Conservation (phyloP, 1,284 basidiomycete genomes). For the Sporisorium reilianum region DNA sequence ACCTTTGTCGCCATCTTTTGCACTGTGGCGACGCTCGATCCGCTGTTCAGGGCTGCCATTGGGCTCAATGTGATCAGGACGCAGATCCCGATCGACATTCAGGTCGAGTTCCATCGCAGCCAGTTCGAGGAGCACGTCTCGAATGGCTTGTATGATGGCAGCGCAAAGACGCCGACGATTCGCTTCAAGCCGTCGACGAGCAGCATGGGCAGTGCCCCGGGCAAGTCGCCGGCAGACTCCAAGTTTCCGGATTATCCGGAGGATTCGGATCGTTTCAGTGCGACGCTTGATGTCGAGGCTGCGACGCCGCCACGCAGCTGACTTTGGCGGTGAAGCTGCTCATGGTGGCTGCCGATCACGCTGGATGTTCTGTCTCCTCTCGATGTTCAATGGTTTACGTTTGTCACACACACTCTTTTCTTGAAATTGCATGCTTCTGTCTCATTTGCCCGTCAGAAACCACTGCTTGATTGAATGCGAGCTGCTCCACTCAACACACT, state of each 20-base stretch:
- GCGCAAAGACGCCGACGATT: neutral
- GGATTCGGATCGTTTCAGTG: neutral
- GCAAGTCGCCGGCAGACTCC: neutral
- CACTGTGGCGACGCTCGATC: conserved; percentile 28
- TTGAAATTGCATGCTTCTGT: neutral
- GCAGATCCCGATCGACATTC: conserved; percentile 14
- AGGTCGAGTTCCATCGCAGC: conserved; percentile 10
- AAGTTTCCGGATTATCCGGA: neutral
- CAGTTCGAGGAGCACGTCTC: conserved; percentile 4
- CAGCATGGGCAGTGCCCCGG: neutral
- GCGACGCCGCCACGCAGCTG: neutral
- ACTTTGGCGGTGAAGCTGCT: neutral
- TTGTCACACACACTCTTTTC: neutral
- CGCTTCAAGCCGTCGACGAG: neutral
- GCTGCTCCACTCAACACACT: no score
- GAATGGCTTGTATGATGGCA: neutral
- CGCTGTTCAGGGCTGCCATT: conserved; percentile 31
- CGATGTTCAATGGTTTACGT: neutral
- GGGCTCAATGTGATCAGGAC: conserved; percentile 21
- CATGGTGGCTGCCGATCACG: neutral
- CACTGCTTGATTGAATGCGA: no score
- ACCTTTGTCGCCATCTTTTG: conserved; percentile 22
- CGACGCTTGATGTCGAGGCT: neutral
- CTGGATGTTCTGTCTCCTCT: neutral
- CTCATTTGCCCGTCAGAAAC: neutral